Percentiles rank a stretch among this genome's conserved stretches.
Evolutionary conservation across 768 basidiomycete genomes (phyloP).

Genomic region (Tricholoma saponaceum): DNA sequence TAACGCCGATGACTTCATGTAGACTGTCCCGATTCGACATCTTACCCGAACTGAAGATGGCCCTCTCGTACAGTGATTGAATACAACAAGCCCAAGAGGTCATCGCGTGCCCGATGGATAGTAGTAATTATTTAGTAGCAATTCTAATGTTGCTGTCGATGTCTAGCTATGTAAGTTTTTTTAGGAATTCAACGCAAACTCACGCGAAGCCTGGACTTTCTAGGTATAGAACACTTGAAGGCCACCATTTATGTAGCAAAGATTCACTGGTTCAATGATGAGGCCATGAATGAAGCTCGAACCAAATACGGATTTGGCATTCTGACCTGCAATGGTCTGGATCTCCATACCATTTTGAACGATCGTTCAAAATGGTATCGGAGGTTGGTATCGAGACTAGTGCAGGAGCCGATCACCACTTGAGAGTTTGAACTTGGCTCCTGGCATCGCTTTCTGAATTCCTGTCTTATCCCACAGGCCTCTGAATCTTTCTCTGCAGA

Average conservation of each 20-base stretch:
- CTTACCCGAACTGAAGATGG: background rate
- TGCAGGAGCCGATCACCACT: background rate
- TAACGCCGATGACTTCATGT: conserved; percentile 87
- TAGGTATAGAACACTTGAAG: background rate
- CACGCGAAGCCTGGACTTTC: background rate
- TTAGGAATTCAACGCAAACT: background rate
- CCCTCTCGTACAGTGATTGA: background rate
- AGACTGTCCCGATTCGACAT: conserved; percentile 24
- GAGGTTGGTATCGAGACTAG: too few relatives aligned
- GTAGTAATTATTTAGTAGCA: too few relatives aligned
- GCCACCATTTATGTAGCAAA: background rate
- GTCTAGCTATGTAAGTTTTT: too few relatives aligned
- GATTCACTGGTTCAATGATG: background rate
- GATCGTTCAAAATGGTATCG: too few relatives aligned
- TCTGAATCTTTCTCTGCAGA: background rate
- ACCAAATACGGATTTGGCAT: background rate
- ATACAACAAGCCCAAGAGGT: background rate
- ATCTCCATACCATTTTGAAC: too few relatives aligned
- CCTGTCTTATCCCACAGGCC: background rate
- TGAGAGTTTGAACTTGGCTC: background rate
- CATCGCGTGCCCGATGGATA: background rate
- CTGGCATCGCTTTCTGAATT: background rate
- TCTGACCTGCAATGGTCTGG: background rate
- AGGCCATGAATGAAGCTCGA: background rate
- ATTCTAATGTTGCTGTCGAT: too few relatives aligned